Evolutionary conservation across 495 filamentous ascomycete species (phyloP), one percentile per base, ranked within the genome.

Genomic region (Glutinoglossum americanum): DNA sequence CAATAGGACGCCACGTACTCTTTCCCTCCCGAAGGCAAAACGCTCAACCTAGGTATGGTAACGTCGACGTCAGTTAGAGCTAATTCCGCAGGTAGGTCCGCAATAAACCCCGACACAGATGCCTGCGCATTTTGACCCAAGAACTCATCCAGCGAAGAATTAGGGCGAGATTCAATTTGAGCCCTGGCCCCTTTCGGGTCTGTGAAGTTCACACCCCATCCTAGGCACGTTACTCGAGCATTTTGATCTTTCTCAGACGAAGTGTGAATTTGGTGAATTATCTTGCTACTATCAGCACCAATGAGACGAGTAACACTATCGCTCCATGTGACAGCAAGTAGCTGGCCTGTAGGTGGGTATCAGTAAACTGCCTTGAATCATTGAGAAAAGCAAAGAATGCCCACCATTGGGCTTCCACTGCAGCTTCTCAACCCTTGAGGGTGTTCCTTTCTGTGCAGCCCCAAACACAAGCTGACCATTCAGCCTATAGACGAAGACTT

Each of bases 361-460:
- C 28, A 67, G 58, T 55, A 47, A 47, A 10, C 23, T 3, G 1
- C 1, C n/a, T 19, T 54, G 37, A 25, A 30, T 23, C 4, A 49
- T 49, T 9, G n/a, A 15, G 47, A 23, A 49, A n/a, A 23, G 3
- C n/a, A 25, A 9, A 60, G 19, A 26, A 41, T 62, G 10, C 72
- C 59, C 69, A 85, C 87, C 89, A 68, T 92, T 84, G 51, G 75
- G 76, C 67, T 90, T 92, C 89, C 88, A 94, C 55, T 67, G 69
- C 47, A 89, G 39, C 65, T 70, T 72, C 66, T 64, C 74, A 64
- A 73, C 75, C 64, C 70, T 73, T 13, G 67, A 25, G 67, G 55
- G 60, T 70, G 69, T n/a, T 66, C 70, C 61, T 67, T 74, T 61
- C 64, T 68, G 57, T 68, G 71, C 70, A 66, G 78, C 57, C 6